These are phyloP conservation scores for Ustilago esculenta DNA, from an alignment of 1,284 basidiomycete species.

Conservation along the genomic window DNA sequence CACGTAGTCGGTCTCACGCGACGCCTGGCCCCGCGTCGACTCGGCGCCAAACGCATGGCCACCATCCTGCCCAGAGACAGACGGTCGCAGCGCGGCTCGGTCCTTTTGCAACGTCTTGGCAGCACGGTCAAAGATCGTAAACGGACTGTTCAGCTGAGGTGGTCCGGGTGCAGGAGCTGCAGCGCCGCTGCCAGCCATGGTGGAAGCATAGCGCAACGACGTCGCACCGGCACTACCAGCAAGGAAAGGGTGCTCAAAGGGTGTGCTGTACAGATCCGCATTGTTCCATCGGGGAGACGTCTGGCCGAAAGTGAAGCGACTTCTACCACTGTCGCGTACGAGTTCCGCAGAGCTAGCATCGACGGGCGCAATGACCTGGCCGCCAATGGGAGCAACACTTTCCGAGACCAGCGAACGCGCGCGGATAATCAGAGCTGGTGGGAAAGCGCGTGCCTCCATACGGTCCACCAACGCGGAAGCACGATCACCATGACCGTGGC, in stretches of 20 bases:
- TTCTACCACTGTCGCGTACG: neutral
- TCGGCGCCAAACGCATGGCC: constrained; percentile 34
- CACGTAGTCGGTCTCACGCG: constrained; percentile 88
- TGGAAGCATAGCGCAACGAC: constrained; percentile 46
- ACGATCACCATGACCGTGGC: constrained; percentile 76
- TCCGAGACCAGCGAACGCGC: constrained; percentile 52
- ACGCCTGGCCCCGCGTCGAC: constrained; percentile 68
- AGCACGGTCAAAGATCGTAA: constrained; percentile 80
- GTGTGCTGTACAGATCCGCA: constrained; percentile 1
- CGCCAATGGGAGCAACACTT: neutral
- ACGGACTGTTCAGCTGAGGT: constrained; percentile 58
- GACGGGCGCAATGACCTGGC: neutral
- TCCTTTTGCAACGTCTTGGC: constrained; percentile 85
- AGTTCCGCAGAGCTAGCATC: neutral
- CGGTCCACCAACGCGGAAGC: constrained; percentile 80
- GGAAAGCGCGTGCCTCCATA: constrained; percentile 75
- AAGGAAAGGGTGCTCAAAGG: neutral
- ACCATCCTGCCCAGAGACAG: constrained; percentile 67
- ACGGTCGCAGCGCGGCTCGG: constrained; percentile 74
- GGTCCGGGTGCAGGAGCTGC: constrained; percentile 52
- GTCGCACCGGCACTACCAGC: neutral
- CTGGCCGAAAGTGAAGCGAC: constrained; percentile 30
- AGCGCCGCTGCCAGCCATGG: constrained; percentile 27
- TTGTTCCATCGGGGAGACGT: constrained; percentile 18
- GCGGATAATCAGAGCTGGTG: constrained; percentile 64